A percentile compares a stretch with the other conserved stretches of the same genome.
Evolutionary conservation across 441 rosid genomes (phyloP).

Genomic region (Jatropha podagrica): DNA sequence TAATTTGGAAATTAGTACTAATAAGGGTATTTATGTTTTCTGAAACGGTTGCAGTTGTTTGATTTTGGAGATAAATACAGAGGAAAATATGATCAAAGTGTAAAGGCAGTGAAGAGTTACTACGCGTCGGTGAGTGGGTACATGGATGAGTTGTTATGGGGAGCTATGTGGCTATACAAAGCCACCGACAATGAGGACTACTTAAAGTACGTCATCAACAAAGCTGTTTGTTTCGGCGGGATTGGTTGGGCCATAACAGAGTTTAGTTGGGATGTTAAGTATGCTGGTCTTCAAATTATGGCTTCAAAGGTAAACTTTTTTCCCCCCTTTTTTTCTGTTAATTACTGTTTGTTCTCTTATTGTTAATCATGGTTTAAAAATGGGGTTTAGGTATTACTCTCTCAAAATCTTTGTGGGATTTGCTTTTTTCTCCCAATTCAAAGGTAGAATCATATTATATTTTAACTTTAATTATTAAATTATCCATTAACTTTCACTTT

Average conservation of each 20-base stretch:
- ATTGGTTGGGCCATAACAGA: constrained; percentile 91
- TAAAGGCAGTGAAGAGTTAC: constrained; percentile 78
- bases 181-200: constrained; percentile 90
- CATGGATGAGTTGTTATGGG: constrained; percentile 97
- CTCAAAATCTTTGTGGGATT: constrained; percentile 28
- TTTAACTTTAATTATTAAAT: constrained; percentile 14
- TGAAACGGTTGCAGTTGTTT: constrained; percentile 52
- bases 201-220: constrained; percentile 54
- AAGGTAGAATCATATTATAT: constrained; percentile 18
- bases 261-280: constrained; percentile 99
- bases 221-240: constrained; percentile 76
- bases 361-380: background rate
- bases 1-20: background rate
- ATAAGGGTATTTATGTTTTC: background rate
- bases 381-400: background rate
- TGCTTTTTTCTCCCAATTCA: constrained; percentile 25
- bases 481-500: constrained; percentile 31
- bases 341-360: background rate
- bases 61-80: constrained; percentile 82
- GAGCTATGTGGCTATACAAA: constrained; percentile 82
- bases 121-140: constrained; percentile 97
- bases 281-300: constrained; percentile 79
- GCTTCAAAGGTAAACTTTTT: constrained; percentile 63
- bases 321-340: background rate
- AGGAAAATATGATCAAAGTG: constrained; percentile 74